Base-by-base conservation (phyloP, 2,329 filamentous ascomycete species). In the Cordyceps cateniannulata region DNA sequence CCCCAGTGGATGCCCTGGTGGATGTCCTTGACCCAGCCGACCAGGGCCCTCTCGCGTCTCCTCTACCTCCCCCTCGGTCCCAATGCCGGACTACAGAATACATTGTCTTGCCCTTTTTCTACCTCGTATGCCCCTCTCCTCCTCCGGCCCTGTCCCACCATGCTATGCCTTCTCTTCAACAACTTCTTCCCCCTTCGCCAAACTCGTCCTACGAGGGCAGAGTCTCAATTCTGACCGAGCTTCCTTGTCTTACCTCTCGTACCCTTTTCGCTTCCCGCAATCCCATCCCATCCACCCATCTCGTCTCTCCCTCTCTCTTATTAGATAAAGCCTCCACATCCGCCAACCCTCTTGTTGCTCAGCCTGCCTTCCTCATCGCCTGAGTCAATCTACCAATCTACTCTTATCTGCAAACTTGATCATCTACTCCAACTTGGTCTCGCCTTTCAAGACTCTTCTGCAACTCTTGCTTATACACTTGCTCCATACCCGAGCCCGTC, bases 191-290 rank as follows among this genome's bases (percentile, higher is more conserved):
- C 71, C 70, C 70, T 72, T 72, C 70, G 64, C 64, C 59, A 67
- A 71, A 63, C 67, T 71, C 68, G 66, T 74, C 66, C 67, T 67
- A 66, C 64, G 64, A 73, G 69, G 69, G 70, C 65, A 72, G 65
- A 70, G 63, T 69, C 64, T 64, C 40, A 55, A 32, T 57, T 22
- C 50, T 53, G 24, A 60, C 20, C 35, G 56, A 59, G 35, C 58
- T 60, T 40, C 32, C 50, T 62, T 62, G 57, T 63, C 55, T 60
- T 52, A 58, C 57, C 25, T 62, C 45, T 54, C 55, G 48, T 51
- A 47, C 48, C 49, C 55, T 60, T 56, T 44, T 54, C 51, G 57
- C 57, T 57, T 47, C 25, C 52, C 16, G 16, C 49, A 29, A 38
- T 38, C 40, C 14, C 16, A 48, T 47, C 51, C 51, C 16, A 48